These are phyloP conservation scores for Geotrichum phurueaensis DNA, from an alignment of 1,139 yeast genomes.

Conservation along the genomic window DNA sequence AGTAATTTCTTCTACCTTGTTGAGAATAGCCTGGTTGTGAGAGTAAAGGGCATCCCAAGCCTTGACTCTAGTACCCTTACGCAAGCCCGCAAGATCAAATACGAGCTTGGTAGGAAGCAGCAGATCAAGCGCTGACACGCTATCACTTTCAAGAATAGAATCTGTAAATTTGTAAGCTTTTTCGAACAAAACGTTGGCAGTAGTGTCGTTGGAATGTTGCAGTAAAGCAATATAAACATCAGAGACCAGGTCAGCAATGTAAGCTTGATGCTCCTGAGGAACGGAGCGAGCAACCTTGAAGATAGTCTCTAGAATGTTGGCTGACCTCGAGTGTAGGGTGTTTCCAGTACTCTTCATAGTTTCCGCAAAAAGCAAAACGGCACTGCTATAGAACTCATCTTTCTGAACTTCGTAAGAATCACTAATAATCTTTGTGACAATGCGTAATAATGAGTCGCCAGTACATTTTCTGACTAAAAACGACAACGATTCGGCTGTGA, in stretches of 20 bases:
- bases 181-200: constrained; percentile 43
- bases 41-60: constrained; percentile 32
- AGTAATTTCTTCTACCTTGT: not conserved
- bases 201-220: constrained; percentile 53
- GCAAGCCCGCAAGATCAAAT: constrained; percentile 33
- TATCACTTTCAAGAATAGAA: constrained; percentile 9
- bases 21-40: constrained; percentile 7
- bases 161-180: constrained; percentile 24
- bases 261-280: constrained; percentile 20
- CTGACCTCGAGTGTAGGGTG: constrained; percentile 67
- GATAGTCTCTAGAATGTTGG: constrained; percentile 40
- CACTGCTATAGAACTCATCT: constrained; percentile 50
- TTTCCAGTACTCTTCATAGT: constrained; percentile 68
- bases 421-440: constrained; percentile 49
- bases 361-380: constrained; percentile 62
- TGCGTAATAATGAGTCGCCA: constrained; percentile 42
- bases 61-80: constrained; percentile 38
- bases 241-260: constrained; percentile 21
- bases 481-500: constrained; percentile 87
- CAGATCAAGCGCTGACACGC: constrained; percentile 11
- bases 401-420: constrained; percentile 37
- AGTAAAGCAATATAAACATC: constrained; percentile 41
- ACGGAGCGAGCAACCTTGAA: constrained; percentile 21
- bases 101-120: constrained; percentile 23
- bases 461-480: constrained; percentile 70